Conservation (phyloP, 148 eudicot species). For the Euryodendron excelsum region DNA sequence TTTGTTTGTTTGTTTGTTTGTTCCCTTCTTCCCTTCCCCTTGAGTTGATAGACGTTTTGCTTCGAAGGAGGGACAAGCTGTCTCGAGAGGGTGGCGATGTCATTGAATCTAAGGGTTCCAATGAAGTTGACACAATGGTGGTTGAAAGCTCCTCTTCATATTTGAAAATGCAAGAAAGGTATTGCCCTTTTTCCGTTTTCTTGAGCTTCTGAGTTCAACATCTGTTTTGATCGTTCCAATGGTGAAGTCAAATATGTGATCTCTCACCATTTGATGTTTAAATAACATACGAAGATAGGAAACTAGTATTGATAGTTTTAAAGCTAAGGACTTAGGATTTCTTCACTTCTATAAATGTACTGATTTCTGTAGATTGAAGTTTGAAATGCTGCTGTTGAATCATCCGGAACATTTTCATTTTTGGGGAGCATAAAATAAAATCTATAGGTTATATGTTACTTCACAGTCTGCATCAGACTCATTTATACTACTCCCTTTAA, state of each 20-base stretch:
- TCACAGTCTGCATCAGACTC: too few species aligned
- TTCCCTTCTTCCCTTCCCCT: not conserved
- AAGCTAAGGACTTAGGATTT: not conserved
- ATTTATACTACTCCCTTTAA: too few species aligned
- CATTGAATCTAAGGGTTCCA: not conserved
- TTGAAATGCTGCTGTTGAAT: not conserved
- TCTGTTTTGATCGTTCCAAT: not conserved
- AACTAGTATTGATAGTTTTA: too few species aligned
- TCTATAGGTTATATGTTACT: too few species aligned
- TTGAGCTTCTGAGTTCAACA: not conserved
- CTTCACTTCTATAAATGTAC: not conserved
- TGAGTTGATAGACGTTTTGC: slow-evolving; percentile 12
- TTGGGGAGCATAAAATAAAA: too few species aligned
- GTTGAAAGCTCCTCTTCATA: not conserved
- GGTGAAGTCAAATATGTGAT: not conserved
- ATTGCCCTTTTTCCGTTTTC: not conserved
- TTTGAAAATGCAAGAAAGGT: slow-evolving; percentile 14
- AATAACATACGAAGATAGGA: not conserved
- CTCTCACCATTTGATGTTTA: not conserved
- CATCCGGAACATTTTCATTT: too few species aligned
- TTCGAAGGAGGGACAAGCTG: slow-evolving; percentile 2
- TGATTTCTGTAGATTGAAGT: not conserved
- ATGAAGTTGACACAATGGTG: not conserved
- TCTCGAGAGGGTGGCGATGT: not conserved
- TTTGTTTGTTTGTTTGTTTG: slow-evolving; percentile 7